Conservation (phyloP, 768 basidiomycete species). For the Kwoniella sp. region DNA sequence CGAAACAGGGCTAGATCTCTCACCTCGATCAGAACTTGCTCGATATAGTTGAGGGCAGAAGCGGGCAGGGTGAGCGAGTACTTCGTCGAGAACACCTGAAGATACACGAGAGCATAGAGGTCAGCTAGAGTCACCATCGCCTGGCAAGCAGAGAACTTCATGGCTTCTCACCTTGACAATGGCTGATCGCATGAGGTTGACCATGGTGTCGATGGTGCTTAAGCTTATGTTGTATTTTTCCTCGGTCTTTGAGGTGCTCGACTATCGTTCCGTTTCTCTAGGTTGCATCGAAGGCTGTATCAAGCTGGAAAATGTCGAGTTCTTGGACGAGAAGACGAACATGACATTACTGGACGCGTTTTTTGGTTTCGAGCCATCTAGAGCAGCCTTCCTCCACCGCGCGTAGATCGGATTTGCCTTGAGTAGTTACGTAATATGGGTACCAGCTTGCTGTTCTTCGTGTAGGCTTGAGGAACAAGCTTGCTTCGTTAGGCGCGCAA, state of each 20-base stretch:
- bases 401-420: conserved; percentile 1
- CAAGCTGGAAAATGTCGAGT: too few species aligned
- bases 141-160: background rate
- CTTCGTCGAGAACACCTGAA: conserved; percentile 55
- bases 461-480: too few species aligned
- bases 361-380: background rate
- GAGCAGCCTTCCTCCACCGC: conserved; percentile 13
- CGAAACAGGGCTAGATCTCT: too few species aligned
- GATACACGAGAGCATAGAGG: background rate
- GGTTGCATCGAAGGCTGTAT: too few species aligned
- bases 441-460: too few species aligned
- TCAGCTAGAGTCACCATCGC: background rate
- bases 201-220: conserved; percentile 29
- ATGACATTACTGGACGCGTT: conserved; percentile 19
- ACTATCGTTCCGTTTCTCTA: too few species aligned
- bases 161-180: conserved; percentile 45
- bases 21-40: conserved; percentile 50
- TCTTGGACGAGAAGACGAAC: conserved; percentile 4
- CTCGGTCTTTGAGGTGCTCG: too few species aligned
- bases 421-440: conserved; percentile 1
- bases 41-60: conserved; percentile 49
- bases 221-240: too few species aligned
- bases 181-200: conserved; percentile 43
- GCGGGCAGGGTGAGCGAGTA: conserved; percentile 54
- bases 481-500: background rate